phyloP scores from a whole-genome alignment of 1,139 yeast genomes.

The Geotrichum candidum region DNA sequence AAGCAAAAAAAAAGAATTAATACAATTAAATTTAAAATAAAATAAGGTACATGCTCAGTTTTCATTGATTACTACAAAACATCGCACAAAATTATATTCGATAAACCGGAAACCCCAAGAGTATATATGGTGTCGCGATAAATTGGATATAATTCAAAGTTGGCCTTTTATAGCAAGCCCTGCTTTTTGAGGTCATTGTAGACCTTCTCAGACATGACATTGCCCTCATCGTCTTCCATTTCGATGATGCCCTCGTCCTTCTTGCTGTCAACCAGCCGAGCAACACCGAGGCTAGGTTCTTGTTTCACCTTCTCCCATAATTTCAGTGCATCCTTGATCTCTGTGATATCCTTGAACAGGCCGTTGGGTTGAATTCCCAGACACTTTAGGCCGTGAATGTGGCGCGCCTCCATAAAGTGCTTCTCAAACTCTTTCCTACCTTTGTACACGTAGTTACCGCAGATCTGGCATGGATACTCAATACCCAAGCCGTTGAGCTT shows the following conservation, averaged over 20 bases:
- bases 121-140: background rate
- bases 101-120: background rate
- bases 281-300: conserved; percentile 26
- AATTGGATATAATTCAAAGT: background rate
- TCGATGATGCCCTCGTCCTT: conserved; percentile 57
- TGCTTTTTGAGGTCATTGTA: conserved; percentile 80
- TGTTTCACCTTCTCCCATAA: conserved; percentile 48
- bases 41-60: background rate
- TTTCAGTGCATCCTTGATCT: conserved; percentile 59
- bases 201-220: conserved; percentile 79
- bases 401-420: conserved; percentile 69
- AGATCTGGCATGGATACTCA: conserved; percentile 73
- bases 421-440: conserved; percentile 68
- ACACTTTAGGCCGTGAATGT: conserved; percentile 65
- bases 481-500: conserved; percentile 81
- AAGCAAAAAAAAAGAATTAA: background rate
- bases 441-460: conserved; percentile 68
- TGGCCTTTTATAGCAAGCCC: conserved; percentile 49
- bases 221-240: conserved; percentile 88
- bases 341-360: conserved; percentile 59
- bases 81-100: background rate
- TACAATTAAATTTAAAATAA: too few relatives aligned
- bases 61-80: background rate
- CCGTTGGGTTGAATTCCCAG: conserved; percentile 58
- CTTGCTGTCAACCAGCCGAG: conserved; percentile 39